A percentile compares a stretch with the other conserved stretches of the same genome.
Evolutionary conservation across 2,329 filamentous ascomycete genomes (phyloP).

Genomic region (Paramyrothecium roridum): DNA sequence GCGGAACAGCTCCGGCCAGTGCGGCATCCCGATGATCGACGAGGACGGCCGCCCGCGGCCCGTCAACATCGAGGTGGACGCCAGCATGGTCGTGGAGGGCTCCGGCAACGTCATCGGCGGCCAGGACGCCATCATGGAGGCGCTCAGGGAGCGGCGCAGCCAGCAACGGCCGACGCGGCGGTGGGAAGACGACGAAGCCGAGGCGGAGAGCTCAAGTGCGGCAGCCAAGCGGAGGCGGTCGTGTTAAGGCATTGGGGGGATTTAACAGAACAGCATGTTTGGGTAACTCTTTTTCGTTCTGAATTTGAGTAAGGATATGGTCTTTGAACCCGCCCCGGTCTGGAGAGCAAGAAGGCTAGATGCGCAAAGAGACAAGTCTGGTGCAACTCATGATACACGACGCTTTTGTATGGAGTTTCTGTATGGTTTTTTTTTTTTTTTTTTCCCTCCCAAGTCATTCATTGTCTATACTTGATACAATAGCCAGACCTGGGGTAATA

Average conservation of each 20-base stretch:
- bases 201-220: constrained; percentile 4
- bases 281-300: too few relatives aligned
- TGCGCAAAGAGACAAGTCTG: too few relatives aligned
- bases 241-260: constrained; percentile 8
- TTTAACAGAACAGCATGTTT: too few relatives aligned
- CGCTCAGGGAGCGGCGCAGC: constrained; percentile 18
- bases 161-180: constrained; percentile 14
- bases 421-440: too few relatives aligned
- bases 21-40: constrained; percentile 43
- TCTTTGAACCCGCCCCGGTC: too few relatives aligned
- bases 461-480: too few relatives aligned
- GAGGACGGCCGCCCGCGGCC: constrained; percentile 39
- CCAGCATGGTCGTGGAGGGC: constrained; percentile 42
- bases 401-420: too few relatives aligned
- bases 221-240: constrained; percentile 19
- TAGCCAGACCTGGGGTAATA: too few relatives aligned
- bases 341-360: too few relatives aligned
- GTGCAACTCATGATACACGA: too few relatives aligned
- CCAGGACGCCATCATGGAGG: constrained; percentile 21
- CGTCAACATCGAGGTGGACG: constrained; percentile 39
- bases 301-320: too few relatives aligned
- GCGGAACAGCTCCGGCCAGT: constrained; percentile 33
- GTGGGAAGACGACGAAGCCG: constrained; percentile 9
- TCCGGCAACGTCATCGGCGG: constrained; percentile 40
- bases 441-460: too few relatives aligned